Base-by-base conservation (phyloP, 2,329 filamentous ascomycete species). In the Botrytis tulipae region DNA sequence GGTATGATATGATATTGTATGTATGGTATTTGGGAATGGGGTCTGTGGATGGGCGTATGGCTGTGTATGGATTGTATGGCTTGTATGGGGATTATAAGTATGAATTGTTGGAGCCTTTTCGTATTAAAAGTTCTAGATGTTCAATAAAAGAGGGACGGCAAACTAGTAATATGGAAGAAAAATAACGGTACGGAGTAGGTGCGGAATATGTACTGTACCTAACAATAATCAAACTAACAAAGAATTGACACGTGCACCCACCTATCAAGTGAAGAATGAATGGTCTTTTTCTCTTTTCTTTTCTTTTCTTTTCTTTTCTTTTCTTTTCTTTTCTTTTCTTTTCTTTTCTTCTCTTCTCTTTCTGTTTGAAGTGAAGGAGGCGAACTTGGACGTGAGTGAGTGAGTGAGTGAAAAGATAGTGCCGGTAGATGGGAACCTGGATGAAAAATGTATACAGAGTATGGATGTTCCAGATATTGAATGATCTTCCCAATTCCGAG, bases 161-260 rank as follows among this genome's bases (percentile, higher is more conserved):
- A 54, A n/a, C 25, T 54, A n/a, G 48, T n/a, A 42, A 14, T 1
- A 42, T 37, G 7, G 7, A 14, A 12, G 7, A 3, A 6, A 25
- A 61, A n/a, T 10, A 62, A 42, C 35, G 20, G 59, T n/a, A 54
- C 25, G 48, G 48, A 51, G 46, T 25, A 48, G 32, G 59, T n/a
- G n/a, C 25, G 48, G 48, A 51, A n/a, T 51, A 51, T 16, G 48
- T n/a, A 61, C 51, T 22, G 40, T 46, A 65, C 40, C 40, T 65
- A 9, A 20, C 3, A 12, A 44, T 5, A 42, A 42, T 42, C 12
- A 61, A 37, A 44, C 37, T 44, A 20, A n/a, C 51, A 57, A 57
- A 57, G 51, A 32, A 66, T 25, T 48, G 63, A 66, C 63, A 66
- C 42, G 63, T 66, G 63, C 42, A 66, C 42, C 42, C 44, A 9